Percentiles rank a stretch among this genome's conserved stretches.
Evolutionary conservation across 306 rosid species (phyloP).

Genomic region (Morella rubra): DNA sequence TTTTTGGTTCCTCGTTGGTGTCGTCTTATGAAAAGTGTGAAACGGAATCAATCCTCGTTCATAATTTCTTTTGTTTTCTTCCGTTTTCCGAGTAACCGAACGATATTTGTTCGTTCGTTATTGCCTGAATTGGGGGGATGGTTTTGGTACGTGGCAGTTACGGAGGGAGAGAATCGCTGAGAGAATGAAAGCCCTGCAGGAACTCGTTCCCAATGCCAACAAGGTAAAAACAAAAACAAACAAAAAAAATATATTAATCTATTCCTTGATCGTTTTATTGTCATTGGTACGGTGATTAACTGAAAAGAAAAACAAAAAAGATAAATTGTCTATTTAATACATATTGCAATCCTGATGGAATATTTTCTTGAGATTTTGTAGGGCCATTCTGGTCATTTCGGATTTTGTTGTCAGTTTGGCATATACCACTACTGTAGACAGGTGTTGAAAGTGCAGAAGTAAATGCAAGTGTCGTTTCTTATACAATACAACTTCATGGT

Average conservation of each 20-base stretch:
- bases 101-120: constrained; percentile 9
- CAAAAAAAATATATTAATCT: neutral
- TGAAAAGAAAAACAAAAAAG: neutral
- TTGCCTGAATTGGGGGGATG: neutral
- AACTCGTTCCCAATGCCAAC: constrained; percentile 95
- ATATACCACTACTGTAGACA: neutral
- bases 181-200: constrained; percentile 96
- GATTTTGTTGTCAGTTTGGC: neutral
- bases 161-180: constrained; percentile 98
- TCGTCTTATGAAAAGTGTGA: too few relatives aligned
- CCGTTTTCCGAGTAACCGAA: constrained; percentile 28
- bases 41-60: too few relatives aligned
- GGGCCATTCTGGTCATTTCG: constrained; percentile 18
- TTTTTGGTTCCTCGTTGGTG: neutral
- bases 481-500: too few relatives aligned
- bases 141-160: constrained; percentile 50
- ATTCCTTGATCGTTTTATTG: neutral
- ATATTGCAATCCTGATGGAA: neutral
- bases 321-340: neutral
- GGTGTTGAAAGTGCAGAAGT: neutral
- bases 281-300: neutral
- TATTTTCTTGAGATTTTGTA: neutral
- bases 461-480: neutral
- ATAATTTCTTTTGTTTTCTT: constrained; percentile 1
- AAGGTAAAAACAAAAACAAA: constrained; percentile 47